phyloP scores from a whole-genome alignment of 768 basidiomycete species.

The Udeniomyces megalosporus region DNA sequence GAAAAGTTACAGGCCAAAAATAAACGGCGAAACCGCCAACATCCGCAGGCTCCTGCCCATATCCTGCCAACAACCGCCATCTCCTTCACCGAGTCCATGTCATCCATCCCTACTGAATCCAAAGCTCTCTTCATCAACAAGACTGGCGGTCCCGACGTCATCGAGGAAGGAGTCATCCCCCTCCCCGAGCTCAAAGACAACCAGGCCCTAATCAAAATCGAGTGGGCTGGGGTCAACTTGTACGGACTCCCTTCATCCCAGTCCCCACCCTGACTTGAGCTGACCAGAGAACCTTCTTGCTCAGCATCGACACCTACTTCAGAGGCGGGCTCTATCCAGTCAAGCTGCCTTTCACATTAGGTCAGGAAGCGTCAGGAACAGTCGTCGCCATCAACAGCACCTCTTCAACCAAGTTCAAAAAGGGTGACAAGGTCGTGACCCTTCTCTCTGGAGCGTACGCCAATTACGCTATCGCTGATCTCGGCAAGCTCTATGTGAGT shows the following conservation, averaged over 20 bases:
- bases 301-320: conserved; percentile 34
- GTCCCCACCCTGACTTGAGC: too few relatives aligned
- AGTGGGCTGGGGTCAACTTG: not conserved
- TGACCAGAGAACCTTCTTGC: too few relatives aligned
- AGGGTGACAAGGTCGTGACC: not conserved
- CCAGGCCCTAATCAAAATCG: not conserved
- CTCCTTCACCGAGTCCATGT: too few relatives aligned
- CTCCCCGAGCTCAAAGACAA: conserved; percentile 39
- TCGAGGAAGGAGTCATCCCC: conserved; percentile 37
- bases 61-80: too few relatives aligned
- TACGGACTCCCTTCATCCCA: too few relatives aligned
- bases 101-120: not conserved
- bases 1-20: too few relatives aligned
- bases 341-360: conserved; percentile 49
- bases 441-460: not conserved
- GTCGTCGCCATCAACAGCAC: conserved; percentile 36
- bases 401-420: not conserved
- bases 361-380: conserved; percentile 62
- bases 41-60: too few relatives aligned
- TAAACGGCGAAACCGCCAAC: too few relatives aligned
- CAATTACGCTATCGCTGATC: not conserved
- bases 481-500: conserved; percentile 2
- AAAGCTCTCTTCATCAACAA: conserved; percentile 35
- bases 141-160: conserved; percentile 60
- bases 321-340: conserved; percentile 39